phyloP scores from a whole-genome alignment of 345 rosid species.

The Rhodamnia argentea region DNA sequence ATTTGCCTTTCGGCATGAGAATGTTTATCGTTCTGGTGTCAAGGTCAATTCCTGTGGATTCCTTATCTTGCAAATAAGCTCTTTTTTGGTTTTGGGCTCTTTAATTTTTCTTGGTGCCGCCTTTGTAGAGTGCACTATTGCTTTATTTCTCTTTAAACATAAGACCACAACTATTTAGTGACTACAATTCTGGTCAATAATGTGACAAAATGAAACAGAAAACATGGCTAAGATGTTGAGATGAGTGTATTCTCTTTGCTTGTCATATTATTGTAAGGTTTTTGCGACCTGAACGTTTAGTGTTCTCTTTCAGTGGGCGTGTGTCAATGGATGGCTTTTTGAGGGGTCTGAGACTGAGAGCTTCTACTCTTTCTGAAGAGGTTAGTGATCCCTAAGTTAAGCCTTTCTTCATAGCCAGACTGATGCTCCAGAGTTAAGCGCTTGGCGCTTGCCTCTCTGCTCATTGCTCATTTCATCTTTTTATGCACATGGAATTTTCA shows the following conservation, averaged over 20 bases:
- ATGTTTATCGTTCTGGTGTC: background rate
- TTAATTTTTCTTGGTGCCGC: background rate
- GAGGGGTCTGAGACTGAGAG: conserved; percentile 45
- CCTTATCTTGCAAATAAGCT: background rate
- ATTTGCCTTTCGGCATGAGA: background rate
- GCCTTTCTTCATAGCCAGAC: background rate
- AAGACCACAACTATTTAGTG: background rate
- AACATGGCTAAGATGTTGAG: background rate
- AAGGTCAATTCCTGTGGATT: background rate
- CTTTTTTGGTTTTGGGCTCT: background rate
- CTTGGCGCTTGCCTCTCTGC: background rate
- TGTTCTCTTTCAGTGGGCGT: conserved; percentile 51
- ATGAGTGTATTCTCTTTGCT: background rate
- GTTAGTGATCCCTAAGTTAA: conserved; percentile 21
- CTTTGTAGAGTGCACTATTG: background rate
- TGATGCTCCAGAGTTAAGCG: background rate
- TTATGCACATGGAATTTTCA: background rate
- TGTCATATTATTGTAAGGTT: background rate
- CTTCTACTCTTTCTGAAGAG: conserved; percentile 57
- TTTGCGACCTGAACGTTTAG: background rate
- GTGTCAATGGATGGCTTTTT: conserved; percentile 49
- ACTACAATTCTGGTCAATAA: background rate
- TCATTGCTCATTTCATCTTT: background rate
- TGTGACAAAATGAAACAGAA: background rate
- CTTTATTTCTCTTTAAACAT: background rate